These are phyloP conservation scores for Fraxinus angustifolia DNA, from an alignment of 305 asterid species.

Conservation along the genomic window DNA sequence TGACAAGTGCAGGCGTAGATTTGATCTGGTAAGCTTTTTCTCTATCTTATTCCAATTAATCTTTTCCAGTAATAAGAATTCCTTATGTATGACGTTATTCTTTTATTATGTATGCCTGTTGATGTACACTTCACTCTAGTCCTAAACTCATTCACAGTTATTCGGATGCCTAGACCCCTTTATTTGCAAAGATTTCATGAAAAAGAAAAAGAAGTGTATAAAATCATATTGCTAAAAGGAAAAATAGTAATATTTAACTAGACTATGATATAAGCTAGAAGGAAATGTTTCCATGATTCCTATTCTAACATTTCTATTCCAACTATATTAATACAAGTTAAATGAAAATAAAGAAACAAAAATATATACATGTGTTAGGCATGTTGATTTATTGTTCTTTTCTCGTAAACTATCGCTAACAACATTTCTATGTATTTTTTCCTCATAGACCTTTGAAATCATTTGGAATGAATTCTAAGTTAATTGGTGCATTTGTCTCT, in stretches of 20 bases:
- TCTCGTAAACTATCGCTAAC: background rate
- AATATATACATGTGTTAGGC: background rate
- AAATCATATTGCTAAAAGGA: background rate
- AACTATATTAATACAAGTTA: background rate
- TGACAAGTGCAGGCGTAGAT: slow-evolving; percentile 97
- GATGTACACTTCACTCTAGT: background rate
- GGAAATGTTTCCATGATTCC: background rate
- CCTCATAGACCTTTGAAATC: background rate
- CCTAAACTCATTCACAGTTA: background rate
- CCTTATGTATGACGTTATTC: background rate
- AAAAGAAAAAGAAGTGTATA: too few relatives aligned
- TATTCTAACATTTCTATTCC: background rate
- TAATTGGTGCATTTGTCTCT: slow-evolving; percentile 2
- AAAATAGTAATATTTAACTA: background rate
- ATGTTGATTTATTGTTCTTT: background rate
- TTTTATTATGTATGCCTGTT: background rate
- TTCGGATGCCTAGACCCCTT: background rate
- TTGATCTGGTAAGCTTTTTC: slow-evolving; percentile 70
- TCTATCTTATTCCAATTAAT: slow-evolving; percentile 12
- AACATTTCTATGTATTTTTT: background rate
- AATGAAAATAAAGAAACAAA: background rate
- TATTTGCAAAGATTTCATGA: background rate
- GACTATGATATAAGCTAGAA: background rate
- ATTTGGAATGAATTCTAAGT: background rate
- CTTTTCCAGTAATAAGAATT: background rate